Conservation (phyloP, 768 basidiomycete genomes). For the Xerocomellus amylosporus region DNA sequence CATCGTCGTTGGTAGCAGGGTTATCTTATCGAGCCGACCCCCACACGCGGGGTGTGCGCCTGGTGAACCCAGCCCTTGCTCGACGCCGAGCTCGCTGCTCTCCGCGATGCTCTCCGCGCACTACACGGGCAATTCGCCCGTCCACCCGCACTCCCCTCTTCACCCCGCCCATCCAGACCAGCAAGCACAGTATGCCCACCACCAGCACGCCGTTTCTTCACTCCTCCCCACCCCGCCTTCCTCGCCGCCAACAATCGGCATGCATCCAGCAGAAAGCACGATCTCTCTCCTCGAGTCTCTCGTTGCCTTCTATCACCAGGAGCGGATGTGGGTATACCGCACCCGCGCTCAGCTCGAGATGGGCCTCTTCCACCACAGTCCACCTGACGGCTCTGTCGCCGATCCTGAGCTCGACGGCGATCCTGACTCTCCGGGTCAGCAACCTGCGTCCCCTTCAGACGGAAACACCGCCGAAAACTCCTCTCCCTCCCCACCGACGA, state of each 20-base stretch:
- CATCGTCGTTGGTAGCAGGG: conserved; percentile 46
- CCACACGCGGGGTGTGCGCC: conserved; percentile 11
- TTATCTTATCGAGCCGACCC: conserved; percentile 24
- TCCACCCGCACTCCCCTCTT: conserved; percentile 24
- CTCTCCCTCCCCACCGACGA: conserved; percentile 27
- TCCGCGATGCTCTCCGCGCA: conserved; percentile 71
- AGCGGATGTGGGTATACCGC: conserved; percentile 69
- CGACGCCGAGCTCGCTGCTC: conserved; percentile 1
- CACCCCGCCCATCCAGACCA: conserved; percentile 26
- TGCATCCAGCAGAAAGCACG: conserved; percentile 45
- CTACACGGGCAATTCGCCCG: conserved; percentile 19
- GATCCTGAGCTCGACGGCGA: conserved; percentile 22
- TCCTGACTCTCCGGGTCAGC: conserved; percentile 17
- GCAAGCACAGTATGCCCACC: conserved; percentile 21
- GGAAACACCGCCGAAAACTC: conserved; percentile 33
- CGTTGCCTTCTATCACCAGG: conserved; percentile 64
- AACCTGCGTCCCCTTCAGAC: conserved; percentile 22
- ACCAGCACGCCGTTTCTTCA: conserved; percentile 30
- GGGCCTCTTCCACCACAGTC: conserved; percentile 31
- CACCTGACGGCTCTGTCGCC: conserved; percentile 1
- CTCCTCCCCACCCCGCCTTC: conserved; percentile 35
- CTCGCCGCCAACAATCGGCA: conserved; percentile 31
- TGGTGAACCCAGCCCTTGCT: not conserved
- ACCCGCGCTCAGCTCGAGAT: conserved; percentile 60
- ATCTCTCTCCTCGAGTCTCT: conserved; percentile 61